phyloP scores from a whole-genome alignment of 768 basidiomycete genomes.

The Mycena alexandri region DNA sequence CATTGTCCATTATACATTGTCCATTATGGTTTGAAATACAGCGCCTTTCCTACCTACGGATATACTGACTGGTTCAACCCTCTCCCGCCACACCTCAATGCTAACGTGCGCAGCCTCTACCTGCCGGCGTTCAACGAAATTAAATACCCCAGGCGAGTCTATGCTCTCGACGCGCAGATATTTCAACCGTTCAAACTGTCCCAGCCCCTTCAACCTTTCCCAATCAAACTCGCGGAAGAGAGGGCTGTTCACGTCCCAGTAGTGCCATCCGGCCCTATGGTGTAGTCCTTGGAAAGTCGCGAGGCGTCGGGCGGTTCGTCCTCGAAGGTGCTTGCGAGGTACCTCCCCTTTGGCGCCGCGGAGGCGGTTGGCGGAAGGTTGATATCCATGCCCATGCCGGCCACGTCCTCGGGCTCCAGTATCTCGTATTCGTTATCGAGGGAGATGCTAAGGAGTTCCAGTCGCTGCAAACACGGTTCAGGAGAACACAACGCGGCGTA shows the following conservation, averaged over 20 bases:
- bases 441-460: conserved; percentile 16
- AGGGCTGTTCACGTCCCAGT: background rate
- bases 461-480: background rate
- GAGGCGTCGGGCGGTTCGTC: too few species aligned
- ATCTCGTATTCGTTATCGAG: conserved; percentile 7
- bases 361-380: background rate
- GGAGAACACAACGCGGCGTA: conserved; percentile 1
- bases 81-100: conserved; percentile 2
- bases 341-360: too few species aligned
- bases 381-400: background rate
- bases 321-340: too few species aligned
- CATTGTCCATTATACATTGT: too few species aligned
- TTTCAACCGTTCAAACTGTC: background rate
- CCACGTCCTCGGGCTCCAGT: background rate
- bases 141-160: background rate
- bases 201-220: background rate
- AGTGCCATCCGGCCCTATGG: background rate
- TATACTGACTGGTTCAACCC: too few species aligned
- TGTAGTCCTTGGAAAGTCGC: too few species aligned
- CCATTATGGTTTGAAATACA: too few species aligned
- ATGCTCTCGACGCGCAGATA: background rate
- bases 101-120: background rate
- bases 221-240: conserved; percentile 10
- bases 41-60: too few species aligned
- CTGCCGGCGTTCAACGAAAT: conserved; percentile 2